Evolutionary conservation across 2,329 filamentous ascomycete species (phyloP), one percentile per base, ranked within the genome.

Genomic region (Phialophora expanda): DNA sequence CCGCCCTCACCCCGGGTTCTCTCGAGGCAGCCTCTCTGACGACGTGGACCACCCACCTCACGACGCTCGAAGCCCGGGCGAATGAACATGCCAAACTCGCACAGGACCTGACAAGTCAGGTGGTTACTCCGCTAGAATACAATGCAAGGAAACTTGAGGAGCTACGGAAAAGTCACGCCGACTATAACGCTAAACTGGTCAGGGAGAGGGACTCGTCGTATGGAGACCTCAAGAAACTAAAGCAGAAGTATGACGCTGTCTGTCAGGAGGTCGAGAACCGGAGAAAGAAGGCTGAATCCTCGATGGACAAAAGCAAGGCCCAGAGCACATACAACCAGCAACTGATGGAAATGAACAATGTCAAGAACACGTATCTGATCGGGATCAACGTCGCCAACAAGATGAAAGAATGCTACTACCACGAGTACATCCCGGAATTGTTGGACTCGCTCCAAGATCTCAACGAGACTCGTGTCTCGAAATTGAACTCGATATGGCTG

Each of bases 331-430:
- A 96, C 78, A 92, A 96, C 74, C 92, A 97, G 76, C 94, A 98
- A 78, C 84, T 96, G 66, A 81, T 89, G 66, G 95, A 99, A 73
- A 98, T 98, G 95, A 91, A 95, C 79, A 99, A 99, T 76, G 86
- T 90, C 77, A 99, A 99, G 83, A 99, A 99, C 77, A 93, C 91
- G n/a, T 99, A 99, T 76, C 82, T 99, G 67, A 97, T 99, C 74
- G 86, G 88, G 67, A 97, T 99, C 81, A 96, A 96, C 76, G 92
- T 98, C 65, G 96, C 93, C 38, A 99, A 99, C 80, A 96, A 95
- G 81, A 89, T 97, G 75, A 99, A 98, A 81, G 93, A 97, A 76
- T 92, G 90, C 75, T 98, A 98, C 81, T 99, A 97, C 75, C 90
- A 98, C 76, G 93, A 97, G 78, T 98, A 98, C 77, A 85, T 99